These are phyloP conservation scores for Aspergillus taichungensis DNA, from an alignment of 495 filamentous ascomycete genomes.

Conservation along the genomic window DNA sequence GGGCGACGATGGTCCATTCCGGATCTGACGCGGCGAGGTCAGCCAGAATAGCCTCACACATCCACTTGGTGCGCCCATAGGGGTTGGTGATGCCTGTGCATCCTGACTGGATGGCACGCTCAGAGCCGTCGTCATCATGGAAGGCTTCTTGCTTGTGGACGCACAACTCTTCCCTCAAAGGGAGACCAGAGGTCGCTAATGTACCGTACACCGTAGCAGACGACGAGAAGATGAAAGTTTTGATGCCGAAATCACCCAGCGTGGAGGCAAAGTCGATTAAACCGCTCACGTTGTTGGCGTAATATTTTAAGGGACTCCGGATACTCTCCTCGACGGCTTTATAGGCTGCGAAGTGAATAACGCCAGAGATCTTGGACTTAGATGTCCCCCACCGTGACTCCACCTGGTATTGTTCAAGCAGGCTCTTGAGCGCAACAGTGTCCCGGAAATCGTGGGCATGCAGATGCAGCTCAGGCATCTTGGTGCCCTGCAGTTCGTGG, in stretches of 20 bases:
- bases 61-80: slow-evolving; percentile 59
- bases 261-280: slow-evolving; percentile 49
- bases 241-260: slow-evolving; percentile 50
- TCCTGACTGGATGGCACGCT: slow-evolving; percentile 28
- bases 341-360: slow-evolving; percentile 58
- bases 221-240: slow-evolving; percentile 57
- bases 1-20: slow-evolving; percentile 51
- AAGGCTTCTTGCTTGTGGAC: slow-evolving; percentile 42
- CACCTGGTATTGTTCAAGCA: slow-evolving; percentile 32
- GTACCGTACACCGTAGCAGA: slow-evolving; percentile 60
- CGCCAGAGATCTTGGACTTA: slow-evolving; percentile 48
- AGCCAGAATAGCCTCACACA: slow-evolving; percentile 56
- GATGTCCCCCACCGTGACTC: slow-evolving; percentile 27
- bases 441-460: slow-evolving; percentile 52
- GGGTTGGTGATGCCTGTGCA: slow-evolving; percentile 52
- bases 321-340: slow-evolving; percentile 50
- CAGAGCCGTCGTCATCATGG: slow-evolving; percentile 21
- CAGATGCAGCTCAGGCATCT: slow-evolving; percentile 45
- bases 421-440: slow-evolving; percentile 27
- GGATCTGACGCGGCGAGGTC: slow-evolving; percentile 51
- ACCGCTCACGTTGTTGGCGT: slow-evolving; percentile 57
- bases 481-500: slow-evolving; percentile 33
- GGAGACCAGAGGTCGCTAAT: slow-evolving; percentile 41
- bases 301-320: slow-evolving; percentile 49
- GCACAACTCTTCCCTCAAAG: slow-evolving; percentile 51